Evolutionary conservation across 1,284 basidiomycete species (phyloP), one percentile per base, ranked within the genome.

Genomic region (Cryptococcus sp.): DNA sequence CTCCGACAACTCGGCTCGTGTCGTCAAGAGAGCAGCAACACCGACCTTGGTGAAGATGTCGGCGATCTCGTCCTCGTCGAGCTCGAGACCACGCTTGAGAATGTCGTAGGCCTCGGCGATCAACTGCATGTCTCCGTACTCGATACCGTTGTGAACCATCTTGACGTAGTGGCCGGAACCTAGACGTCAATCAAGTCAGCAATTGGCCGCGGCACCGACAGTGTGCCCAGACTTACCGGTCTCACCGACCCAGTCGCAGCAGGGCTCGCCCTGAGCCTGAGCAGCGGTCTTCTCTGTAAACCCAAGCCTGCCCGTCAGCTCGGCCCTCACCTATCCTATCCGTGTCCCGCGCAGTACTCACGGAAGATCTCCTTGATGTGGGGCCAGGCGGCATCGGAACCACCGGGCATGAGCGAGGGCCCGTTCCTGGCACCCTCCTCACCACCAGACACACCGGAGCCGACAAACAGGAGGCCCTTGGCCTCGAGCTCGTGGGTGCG

Each of bases 121-220:
- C 76, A 98, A 83, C 80, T 98, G 96, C 96, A 99, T 99, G 82
- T 99, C 96, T 80, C 96, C 96, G 79, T 98, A 99, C 80, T 97
- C 93, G 78, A 97, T 97, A 82, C 92, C 80, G 77, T 81, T 81
- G 79, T 80, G 77, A 60, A 78, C 77, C 77, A 78, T 78, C 73
- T 77, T 77, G 71, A 77, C 93, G 72, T 97, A 97, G 84, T 97
- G 96, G 63, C 98, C 96, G 52, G 95, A 98, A 94, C 84, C n/a
- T n/a, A n/a, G n/a, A n/a, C n/a, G n/a, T n/a, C n/a, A n/a, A n/a
- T n/a, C n/a, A n/a, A n/a, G n/a, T n/a, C n/a, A n/a, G n/a, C n/a
- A n/a, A n/a, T n/a, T n/a, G n/a, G n/a, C n/a, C n/a, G n/a, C n/a
- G n/a, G n/a, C n/a, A n/a, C n/a, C n/a, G n/a, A n/a, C n/a, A n/a